Conservation (phyloP, 148 eudicot species). For the Spergularia bocconei region DNA sequence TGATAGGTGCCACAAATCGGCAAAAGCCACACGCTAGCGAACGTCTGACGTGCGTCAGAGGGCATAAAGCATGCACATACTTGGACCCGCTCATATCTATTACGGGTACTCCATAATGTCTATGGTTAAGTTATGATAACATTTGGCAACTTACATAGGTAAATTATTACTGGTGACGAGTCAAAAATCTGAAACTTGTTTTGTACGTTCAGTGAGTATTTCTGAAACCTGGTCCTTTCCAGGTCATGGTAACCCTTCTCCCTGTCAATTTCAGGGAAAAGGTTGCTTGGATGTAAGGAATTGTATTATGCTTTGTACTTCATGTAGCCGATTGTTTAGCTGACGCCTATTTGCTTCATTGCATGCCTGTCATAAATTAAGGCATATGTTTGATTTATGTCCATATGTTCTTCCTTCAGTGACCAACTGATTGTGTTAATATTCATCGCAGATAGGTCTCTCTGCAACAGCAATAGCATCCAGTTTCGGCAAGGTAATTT, state of each 20-base stretch:
- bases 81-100: too few species aligned
- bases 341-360: not conserved
- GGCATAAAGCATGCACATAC: too few species aligned
- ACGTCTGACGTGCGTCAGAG: too few species aligned
- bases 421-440: constrained; percentile 11
- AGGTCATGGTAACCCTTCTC: not conserved
- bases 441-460: constrained; percentile 66
- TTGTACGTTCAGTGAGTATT: too few species aligned
- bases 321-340: not conserved
- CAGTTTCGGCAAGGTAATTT: constrained; percentile 83
- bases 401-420: not conserved
- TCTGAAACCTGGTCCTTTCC: too few species aligned
- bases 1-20: too few species aligned
- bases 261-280: not conserved
- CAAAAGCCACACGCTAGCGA: too few species aligned
- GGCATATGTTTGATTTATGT: not conserved
- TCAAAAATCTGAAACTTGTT: too few species aligned
- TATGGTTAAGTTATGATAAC: too few species aligned
- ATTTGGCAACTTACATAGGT: too few species aligned
- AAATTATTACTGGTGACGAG: too few species aligned
- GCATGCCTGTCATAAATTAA: not conserved
- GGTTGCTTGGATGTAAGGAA: not conserved
- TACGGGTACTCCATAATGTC: too few species aligned
- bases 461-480: constrained; percentile 89
- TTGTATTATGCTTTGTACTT: not conserved